Percentiles rank a stretch among this genome's conserved stretches.
Evolutionary conservation across 2,329 filamentous ascomycete species (phyloP).

Genomic region (Colletotrichum costaricense): DNA sequence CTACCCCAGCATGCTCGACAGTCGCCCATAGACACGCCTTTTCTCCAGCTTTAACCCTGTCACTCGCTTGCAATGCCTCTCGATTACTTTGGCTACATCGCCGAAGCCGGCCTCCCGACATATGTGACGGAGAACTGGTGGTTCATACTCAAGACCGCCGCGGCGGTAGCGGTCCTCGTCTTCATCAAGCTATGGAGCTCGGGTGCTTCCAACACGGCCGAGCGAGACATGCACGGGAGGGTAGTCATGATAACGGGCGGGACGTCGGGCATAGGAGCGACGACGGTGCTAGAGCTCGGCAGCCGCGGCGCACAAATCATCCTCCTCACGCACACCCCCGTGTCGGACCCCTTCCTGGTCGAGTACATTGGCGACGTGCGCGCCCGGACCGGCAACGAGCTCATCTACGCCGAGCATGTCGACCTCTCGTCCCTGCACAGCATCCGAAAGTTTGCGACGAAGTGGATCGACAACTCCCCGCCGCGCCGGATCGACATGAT

Average conservation of each 20-base stretch:
- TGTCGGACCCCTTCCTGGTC: conserved; percentile 87
- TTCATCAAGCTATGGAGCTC: conserved; percentile 79
- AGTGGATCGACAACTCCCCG: conserved; percentile 97
- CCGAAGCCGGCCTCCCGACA: conserved; percentile 60
- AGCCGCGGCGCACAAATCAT: conserved; percentile 88
- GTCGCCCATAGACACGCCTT: background rate
- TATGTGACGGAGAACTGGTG: conserved; percentile 59
- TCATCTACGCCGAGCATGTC: conserved; percentile 96
- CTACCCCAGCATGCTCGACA: conserved; percentile 2
- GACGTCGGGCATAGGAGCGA: conserved; percentile 90
- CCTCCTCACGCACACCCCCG: conserved; percentile 84
- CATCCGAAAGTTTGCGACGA: conserved; percentile 92
- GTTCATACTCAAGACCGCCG: conserved; percentile 52
- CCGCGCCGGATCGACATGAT: conserved; percentile 91
- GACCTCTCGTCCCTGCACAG: conserved; percentile 90
- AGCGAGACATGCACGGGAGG: conserved; percentile 91
- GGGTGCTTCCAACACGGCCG: conserved; percentile 79
- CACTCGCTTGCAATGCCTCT: conserved; percentile 58
- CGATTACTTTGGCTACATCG: conserved; percentile 59
- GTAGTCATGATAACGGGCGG: conserved; percentile 95
- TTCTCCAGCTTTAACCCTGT: background rate
- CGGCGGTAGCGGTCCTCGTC: conserved; percentile 51
- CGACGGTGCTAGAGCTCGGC: conserved; percentile 80
- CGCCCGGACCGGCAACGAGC: conserved; percentile 78
- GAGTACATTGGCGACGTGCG: conserved; percentile 94